phyloP scores from a whole-genome alignment of 2,329 filamentous ascomycete species.

The Neofusicoccum kwambonambiense region DNA sequence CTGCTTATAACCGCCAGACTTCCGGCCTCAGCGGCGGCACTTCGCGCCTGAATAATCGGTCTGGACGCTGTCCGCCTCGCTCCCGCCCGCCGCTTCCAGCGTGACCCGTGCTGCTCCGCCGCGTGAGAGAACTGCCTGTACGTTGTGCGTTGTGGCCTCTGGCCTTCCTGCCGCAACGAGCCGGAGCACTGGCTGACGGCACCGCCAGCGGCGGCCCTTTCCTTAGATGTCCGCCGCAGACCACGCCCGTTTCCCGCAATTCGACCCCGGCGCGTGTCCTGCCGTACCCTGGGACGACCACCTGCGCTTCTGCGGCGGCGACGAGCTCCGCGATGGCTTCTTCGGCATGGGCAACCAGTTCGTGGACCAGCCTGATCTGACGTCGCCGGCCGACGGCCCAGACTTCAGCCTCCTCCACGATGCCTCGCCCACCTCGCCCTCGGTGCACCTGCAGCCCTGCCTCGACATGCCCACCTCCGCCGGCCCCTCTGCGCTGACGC shows the following conservation, averaged over 20 bases:
- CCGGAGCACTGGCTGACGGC: not conserved
- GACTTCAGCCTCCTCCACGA: slow-evolving; percentile 9
- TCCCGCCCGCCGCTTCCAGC: not conserved
- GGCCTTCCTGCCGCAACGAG: not conserved
- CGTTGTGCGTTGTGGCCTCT: not conserved
- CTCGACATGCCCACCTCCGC: not conserved
- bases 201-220: not conserved
- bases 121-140: not conserved
- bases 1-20: not conserved
- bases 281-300: not conserved
- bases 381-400: not conserved
- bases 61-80: not conserved
- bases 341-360: slow-evolving; percentile 2
- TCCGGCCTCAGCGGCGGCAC: not conserved
- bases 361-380: not conserved
- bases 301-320: not conserved
- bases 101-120: not conserved
- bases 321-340: not conserved
- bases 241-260: not conserved
- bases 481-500: not conserved
- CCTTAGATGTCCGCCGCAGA: not conserved
- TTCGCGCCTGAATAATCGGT: not conserved
- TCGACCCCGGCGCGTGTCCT: not conserved
- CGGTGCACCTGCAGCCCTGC: not conserved
- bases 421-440: not conserved